Percentiles rank a stretch among this genome's conserved stretches.
Conservation (phyloP, 1,284 basidiomycete species). For the Rhodofomes roseus region DNA sequence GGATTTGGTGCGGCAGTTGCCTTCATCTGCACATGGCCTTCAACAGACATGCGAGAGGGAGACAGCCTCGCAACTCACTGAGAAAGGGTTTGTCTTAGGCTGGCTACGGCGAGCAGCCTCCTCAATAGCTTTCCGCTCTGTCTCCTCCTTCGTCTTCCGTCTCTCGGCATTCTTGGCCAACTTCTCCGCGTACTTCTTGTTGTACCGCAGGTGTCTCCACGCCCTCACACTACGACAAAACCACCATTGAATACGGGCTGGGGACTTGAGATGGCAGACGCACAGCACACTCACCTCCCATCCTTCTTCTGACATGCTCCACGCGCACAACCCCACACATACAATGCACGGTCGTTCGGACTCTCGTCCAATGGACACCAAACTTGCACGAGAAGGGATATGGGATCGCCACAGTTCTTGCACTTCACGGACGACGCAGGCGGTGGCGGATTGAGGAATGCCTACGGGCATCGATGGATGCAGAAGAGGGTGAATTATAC, state of each 20-base stretch:
- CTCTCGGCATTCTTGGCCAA: conserved; percentile 43
- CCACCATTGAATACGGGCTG: conserved; percentile 4
- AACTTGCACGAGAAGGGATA: conserved; percentile 77
- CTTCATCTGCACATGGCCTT: conserved; percentile 14
- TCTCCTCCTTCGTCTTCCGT: conserved; percentile 34
- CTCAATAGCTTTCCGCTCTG: conserved; percentile 26
- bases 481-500: conserved; percentile 12
- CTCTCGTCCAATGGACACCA: conserved; percentile 86
- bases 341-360: conserved; percentile 74
- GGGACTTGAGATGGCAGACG: not conserved
- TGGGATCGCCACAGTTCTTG: conserved; percentile 63
- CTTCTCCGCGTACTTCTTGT: conserved; percentile 69
- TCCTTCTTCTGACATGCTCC: conserved; percentile 65
- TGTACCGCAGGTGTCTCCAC: conserved; percentile 70
- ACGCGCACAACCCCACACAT: conserved; percentile 75
- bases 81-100: conserved; percentile 61
- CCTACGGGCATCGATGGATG: conserved; percentile 16
- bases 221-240: conserved; percentile 57
- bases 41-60: not conserved
- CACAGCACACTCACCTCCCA: conserved; percentile 40
- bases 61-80: conserved; percentile 38
- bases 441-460: conserved; percentile 29
- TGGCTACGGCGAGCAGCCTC: conserved; percentile 30
- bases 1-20: conserved; percentile 27
- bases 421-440: conserved; percentile 45